Percentiles rank a stretch among this genome's conserved stretches.
These are phyloP conservation scores for Botrytis medusae DNA, from an alignment of 2,329 filamentous ascomycete species.

Conservation along the genomic window DNA sequence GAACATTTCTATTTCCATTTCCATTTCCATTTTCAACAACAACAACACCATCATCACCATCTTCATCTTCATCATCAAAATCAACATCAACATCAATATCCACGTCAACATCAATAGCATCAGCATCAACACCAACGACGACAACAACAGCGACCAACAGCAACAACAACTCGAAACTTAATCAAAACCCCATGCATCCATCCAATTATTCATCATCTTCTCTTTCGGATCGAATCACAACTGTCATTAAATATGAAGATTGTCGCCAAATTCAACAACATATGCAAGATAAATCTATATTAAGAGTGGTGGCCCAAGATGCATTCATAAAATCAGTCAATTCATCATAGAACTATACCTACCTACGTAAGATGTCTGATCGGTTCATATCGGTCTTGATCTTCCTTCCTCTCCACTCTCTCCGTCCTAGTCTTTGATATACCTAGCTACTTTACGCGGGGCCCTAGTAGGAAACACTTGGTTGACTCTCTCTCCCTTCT, in stretches of 20 bases:
- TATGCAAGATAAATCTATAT: background rate
- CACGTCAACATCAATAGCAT: background rate
- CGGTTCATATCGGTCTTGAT: background rate
- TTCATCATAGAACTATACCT: background rate
- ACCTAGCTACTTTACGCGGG: background rate
- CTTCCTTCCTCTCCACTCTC: background rate
- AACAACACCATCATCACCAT: background rate
- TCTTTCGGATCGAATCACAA: background rate
- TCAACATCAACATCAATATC: background rate
- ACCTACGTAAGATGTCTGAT: background rate
- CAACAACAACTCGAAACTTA: background rate
- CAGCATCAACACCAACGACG: background rate
- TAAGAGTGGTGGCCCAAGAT: background rate
- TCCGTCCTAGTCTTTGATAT: background rate
- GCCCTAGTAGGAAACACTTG: background rate
- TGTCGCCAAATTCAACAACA: background rate
- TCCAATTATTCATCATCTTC: background rate
- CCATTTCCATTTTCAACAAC: background rate
- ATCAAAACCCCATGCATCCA: background rate
- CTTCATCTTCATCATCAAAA: background rate
- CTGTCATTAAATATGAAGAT: background rate
- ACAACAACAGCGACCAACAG: background rate
- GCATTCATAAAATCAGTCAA: background rate
- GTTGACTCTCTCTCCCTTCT: background rate
- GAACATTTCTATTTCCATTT: background rate